These are phyloP conservation scores for Isatis tinctoria DNA, from an alignment of 345 rosid genomes.

Conservation along the genomic window DNA sequence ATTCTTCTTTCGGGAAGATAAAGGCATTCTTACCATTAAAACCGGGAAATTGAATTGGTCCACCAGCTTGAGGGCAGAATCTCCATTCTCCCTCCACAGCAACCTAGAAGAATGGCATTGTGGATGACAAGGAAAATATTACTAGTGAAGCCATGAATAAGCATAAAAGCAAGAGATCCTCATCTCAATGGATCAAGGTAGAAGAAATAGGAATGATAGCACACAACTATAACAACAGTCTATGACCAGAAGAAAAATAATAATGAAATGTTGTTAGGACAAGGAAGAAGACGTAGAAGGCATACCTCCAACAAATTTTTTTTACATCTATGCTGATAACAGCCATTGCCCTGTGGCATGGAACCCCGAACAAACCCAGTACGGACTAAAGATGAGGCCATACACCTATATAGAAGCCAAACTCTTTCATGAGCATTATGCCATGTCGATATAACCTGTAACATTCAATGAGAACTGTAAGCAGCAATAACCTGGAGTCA, in stretches of 20 bases:
- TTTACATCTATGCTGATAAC: conserved; percentile 92
- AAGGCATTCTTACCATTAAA: conserved; percentile 59
- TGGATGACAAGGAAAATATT: not conserved
- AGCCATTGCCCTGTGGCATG: conserved; percentile 90
- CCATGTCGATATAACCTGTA: not conserved
- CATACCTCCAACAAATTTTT: conserved; percentile 80
- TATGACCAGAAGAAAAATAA: too few relatives aligned
- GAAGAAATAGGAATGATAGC: not conserved
- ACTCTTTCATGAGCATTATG: conserved; percentile 20
- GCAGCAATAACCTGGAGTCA: conserved; percentile 64
- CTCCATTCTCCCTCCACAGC: conserved; percentile 98
- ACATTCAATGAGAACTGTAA: conserved; percentile 1
- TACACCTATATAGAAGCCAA: conserved; percentile 57
- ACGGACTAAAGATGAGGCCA: conserved; percentile 98
- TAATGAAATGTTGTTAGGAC: too few relatives aligned
- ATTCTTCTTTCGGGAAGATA: not conserved
- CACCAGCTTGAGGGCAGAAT: conserved; percentile 82
- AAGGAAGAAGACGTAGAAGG: not conserved
- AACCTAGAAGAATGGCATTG: conserved; percentile 46
- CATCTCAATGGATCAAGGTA: too few relatives aligned
- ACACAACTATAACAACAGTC: too few relatives aligned
- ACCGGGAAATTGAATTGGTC: conserved; percentile 83
- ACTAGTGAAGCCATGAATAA: conserved; percentile 6
- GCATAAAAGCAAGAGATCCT: not conserved
- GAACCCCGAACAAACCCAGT: conserved; percentile 96